These are phyloP conservation scores for Acacia melanoxylon DNA, from an alignment of 306 rosid genomes.

Conservation along the genomic window DNA sequence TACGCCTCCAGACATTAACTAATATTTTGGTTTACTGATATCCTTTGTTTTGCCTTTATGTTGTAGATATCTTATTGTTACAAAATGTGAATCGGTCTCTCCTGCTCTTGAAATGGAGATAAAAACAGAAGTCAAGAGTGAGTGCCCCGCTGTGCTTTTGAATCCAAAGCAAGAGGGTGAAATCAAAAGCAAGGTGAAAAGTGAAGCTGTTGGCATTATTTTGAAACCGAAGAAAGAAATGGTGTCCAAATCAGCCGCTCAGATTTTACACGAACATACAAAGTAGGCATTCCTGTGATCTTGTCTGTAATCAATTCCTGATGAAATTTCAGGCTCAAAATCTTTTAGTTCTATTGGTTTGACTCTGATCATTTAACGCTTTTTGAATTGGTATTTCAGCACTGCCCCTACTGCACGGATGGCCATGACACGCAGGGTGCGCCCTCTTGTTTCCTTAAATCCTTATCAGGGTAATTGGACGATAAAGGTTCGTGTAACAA, in stretches of 20 bases:
- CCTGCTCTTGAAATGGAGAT: conserved; percentile 74
- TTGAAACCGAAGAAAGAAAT: conserved; percentile 74
- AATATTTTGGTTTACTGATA: not conserved
- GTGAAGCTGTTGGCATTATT: conserved; percentile 47
- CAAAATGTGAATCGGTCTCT: conserved; percentile 70
- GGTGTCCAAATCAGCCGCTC: conserved; percentile 80
- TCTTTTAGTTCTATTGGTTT: not conserved
- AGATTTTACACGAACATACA: conserved; percentile 69
- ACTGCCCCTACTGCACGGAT: conserved; percentile 73
- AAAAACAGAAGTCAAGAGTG: conserved; percentile 38
- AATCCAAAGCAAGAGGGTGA: conserved; percentile 46
- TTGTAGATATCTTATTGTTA: conserved; percentile 72
- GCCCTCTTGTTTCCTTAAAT: conserved; percentile 84
- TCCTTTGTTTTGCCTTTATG: not conserved
- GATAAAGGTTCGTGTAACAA: conserved; percentile 86
- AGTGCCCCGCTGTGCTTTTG: conserved; percentile 34
- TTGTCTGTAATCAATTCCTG: not conserved
- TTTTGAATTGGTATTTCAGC: conserved; percentile 38
- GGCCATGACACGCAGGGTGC: conserved; percentile 93
- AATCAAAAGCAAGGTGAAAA: conserved; percentile 34
- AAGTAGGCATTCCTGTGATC: conserved; percentile 50
- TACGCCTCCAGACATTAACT: not conserved
- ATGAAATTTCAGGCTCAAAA: not conserved
- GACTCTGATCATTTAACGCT: not conserved
- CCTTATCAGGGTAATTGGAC: conserved; percentile 95